Evolutionary conservation across 2,329 filamentous ascomycete genomes (phyloP).

Genomic region (Penicillium freii): DNA sequence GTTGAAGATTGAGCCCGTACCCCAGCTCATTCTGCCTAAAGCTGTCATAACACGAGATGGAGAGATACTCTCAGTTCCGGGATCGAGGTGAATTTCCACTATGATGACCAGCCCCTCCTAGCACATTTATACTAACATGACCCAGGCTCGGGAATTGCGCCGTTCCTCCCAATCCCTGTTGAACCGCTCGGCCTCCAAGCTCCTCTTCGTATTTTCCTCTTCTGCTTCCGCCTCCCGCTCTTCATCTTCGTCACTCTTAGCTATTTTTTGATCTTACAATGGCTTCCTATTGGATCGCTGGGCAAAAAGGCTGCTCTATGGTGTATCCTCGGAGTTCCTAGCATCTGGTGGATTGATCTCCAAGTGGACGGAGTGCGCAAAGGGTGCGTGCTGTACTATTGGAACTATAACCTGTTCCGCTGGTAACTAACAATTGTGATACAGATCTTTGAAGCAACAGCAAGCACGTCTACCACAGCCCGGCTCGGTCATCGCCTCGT

Average conservation of each 20-base stretch:
- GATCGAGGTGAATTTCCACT: slow-evolving; percentile 65
- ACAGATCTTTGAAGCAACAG: slow-evolving; percentile 66
- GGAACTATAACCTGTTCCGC: not conserved
- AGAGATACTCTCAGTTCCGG: slow-evolving; percentile 91
- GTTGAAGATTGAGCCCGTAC: not conserved
- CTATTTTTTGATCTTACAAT: slow-evolving; percentile 81
- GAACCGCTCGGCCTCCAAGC: slow-evolving; percentile 62
- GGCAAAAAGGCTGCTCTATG: slow-evolving; percentile 82
- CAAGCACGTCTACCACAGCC: slow-evolving; percentile 72
- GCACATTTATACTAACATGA: not conserved
- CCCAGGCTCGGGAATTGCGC: slow-evolving; percentile 88
- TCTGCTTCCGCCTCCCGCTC: slow-evolving; percentile 75
- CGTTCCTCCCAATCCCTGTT: slow-evolving; percentile 80
- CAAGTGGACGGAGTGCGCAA: slow-evolving; percentile 95
- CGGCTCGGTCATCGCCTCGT: slow-evolving; percentile 80
- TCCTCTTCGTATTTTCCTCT: slow-evolving; percentile 68
- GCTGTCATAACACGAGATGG: slow-evolving; percentile 56
- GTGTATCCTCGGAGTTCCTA: slow-evolving; percentile 81
- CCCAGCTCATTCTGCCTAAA: not conserved
- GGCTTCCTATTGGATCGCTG: slow-evolving; percentile 68
- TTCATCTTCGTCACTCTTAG: slow-evolving; percentile 65
- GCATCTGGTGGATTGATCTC: slow-evolving; percentile 98
- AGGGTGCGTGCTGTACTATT: slow-evolving; percentile 54
- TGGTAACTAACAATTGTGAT: not conserved
- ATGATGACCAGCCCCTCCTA: slow-evolving; percentile 12